Evolutionary conservation across 441 rosid species (phyloP), one percentile per base, ranked within the genome.

Genomic region (Erodium moschatum): DNA sequence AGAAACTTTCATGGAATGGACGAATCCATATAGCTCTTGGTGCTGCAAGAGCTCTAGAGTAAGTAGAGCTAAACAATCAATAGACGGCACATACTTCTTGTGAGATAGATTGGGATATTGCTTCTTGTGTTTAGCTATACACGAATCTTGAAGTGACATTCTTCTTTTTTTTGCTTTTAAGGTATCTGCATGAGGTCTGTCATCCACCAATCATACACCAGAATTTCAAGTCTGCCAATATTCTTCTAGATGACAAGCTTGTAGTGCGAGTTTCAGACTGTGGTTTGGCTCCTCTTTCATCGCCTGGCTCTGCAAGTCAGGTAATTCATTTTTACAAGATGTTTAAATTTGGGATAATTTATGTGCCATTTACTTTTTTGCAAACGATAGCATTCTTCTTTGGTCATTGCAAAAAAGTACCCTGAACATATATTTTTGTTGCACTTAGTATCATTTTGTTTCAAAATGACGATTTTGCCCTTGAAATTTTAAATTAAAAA

Each of bases 121-220:
- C 27, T 24, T 24, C 27, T 24, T 2, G 2, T 24, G 27, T 24
- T 24, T 24, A 24, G 2, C 27, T 24, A 24, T 24, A 24, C 27
- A 24, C 48, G 58, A 70, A 54, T 13, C 10, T 42, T 58, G 16
- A 58, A 64, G 42, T 35, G 35, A 4, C 60, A 12, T 35, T 16
- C 1, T 52, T 52, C n/a, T 11, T 12, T 52, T 0, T 52, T 64
- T 20, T 75, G 65, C 67, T 69, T 40, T 62, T 70, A 94, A 46
- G 98, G 90, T 91, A 89, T 77, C 75, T 91, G 86, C 99, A 94
- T 64, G 99, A 91, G 84, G 74, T 86, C 75, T 94, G 97, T 76
- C 88, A 86, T 70, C 97, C 99, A 64, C 88, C 90, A 48, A 72
- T 94, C 35, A 77, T 88, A 42, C 99, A 91, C 86, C 81, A 91